phyloP scores from a whole-genome alignment of 2,329 filamentous ascomycete genomes.

The Paecilomyces sp. region DNA sequence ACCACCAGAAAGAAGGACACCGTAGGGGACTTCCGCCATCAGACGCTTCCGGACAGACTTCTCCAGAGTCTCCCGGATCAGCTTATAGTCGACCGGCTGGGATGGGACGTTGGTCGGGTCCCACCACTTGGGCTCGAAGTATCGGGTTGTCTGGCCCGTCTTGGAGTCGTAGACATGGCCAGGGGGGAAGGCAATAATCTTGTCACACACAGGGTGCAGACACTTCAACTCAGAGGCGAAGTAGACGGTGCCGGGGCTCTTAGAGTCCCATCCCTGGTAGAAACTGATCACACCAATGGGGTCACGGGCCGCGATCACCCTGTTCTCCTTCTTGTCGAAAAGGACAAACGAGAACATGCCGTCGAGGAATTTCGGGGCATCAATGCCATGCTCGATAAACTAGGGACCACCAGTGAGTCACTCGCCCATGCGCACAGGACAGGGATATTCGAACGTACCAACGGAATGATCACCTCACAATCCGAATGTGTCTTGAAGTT shows the following conservation, averaged over 20 bases:
- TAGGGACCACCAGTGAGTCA: slow-evolving; percentile 31
- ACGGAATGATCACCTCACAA: slow-evolving; percentile 96
- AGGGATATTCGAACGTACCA: slow-evolving; percentile 54
- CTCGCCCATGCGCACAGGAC: neutral
- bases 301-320: slow-evolving; percentile 87
- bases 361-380: slow-evolving; percentile 88
- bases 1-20: slow-evolving; percentile 89
- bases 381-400: slow-evolving; percentile 88
- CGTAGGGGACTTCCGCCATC: slow-evolving; percentile 98
- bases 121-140: slow-evolving; percentile 91
- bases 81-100: slow-evolving; percentile 74
- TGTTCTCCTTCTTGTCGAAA: slow-evolving; percentile 90
- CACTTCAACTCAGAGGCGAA: slow-evolving; percentile 97
- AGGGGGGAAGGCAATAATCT: slow-evolving; percentile 88
- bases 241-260: slow-evolving; percentile 77
- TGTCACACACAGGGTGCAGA: slow-evolving; percentile 86
- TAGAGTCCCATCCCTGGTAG: slow-evolving; percentile 86
- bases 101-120: slow-evolving; percentile 72
- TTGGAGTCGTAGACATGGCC: slow-evolving; percentile 95
- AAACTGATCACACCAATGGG: slow-evolving; percentile 96
- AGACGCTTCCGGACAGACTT: slow-evolving; percentile 89
- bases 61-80: slow-evolving; percentile 75
- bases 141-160: slow-evolving; percentile 75
- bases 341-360: slow-evolving; percentile 99
- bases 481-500: slow-evolving; percentile 99